Base-by-base conservation (phyloP, 495 filamentous ascomycete genomes). In the Penicillium alfredii region DNA sequence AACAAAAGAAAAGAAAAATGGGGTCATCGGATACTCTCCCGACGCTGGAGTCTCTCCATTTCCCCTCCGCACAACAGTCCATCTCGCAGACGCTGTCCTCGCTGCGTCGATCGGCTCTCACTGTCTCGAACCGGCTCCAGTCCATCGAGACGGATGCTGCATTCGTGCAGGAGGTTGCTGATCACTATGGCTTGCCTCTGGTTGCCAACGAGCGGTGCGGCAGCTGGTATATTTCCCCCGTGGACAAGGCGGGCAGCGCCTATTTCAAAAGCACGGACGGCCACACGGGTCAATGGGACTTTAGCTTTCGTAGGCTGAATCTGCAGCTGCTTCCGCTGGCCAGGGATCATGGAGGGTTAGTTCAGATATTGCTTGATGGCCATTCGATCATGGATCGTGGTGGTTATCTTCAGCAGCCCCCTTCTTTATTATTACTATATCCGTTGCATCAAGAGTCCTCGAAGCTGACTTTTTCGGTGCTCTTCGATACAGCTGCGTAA, bases 241-340 rank as follows among this genome's bases (percentile, higher is more conserved):
- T 58, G 12, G 45, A 40, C 8, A 88, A 88, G 53, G 61, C 61
- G 1, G 84, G 73, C 10, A 84, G 83, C 33, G 86, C 76, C 5
- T 97, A 97, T 63, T 98, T 96, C 64, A 98, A 98, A 70, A 93
- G 86, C 64, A 98, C 92, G 17, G 92, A 98, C 63, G 92, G 92
- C 2, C 92, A 98, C 65, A 74, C 73, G 1, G 84, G 86, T 12
- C 74, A 92, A 58, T 97, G 90, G 89, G 74, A 76, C 28, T 95
- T 96, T 53, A 93, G 81, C 62, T 71, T 76, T 18, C 72, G 90
- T 51, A 73, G 92, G 37, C 64, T 97, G 49, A 97, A 97, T 51
- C 50, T 94, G 47, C 81, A 89, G 46, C 47, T 98, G 26, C 55
- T 98, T 13, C 47, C 57, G 61, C 71, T 45, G 80, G 41, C 73